A percentile compares a stretch with the other conserved stretches of the same genome.
These are phyloP conservation scores for Ogataea saltuana DNA, from an alignment of 805 yeast genomes.

Conservation along the genomic window DNA sequence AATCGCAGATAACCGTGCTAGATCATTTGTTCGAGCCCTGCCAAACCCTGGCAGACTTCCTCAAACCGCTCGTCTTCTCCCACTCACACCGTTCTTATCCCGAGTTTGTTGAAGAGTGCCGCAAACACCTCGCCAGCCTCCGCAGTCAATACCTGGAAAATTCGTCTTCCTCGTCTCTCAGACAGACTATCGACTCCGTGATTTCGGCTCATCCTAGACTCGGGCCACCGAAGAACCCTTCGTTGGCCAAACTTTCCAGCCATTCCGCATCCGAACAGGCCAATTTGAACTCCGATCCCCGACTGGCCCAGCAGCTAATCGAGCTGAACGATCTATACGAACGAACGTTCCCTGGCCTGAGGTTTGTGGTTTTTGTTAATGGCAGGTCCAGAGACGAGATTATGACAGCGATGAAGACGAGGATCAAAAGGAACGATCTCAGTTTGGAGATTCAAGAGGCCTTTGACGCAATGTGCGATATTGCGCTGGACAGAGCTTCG, in stretches of 20 bases:
- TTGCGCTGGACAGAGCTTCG: constrained; percentile 72
- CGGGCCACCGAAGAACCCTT: constrained; percentile 56
- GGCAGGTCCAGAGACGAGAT: constrained; percentile 70
- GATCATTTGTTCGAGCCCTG: constrained; percentile 70
- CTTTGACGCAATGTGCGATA: constrained; percentile 87
- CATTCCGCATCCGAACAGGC: constrained; percentile 76
- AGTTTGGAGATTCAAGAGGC: constrained; percentile 62
- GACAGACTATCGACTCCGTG: constrained; percentile 41
- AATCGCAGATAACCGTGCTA: constrained; percentile 42
- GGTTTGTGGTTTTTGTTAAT: constrained; percentile 87
- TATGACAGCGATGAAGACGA: constrained; percentile 57
- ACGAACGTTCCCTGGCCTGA: constrained; percentile 56
- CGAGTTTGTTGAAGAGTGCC: constrained; percentile 27
- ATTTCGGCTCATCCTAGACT: constrained; percentile 91
- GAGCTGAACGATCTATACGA: constrained; percentile 54
- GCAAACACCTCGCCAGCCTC: constrained; percentile 10
- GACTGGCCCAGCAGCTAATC: constrained; percentile 51
- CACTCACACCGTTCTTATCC: constrained; percentile 26
- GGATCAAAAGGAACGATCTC: constrained; percentile 60
- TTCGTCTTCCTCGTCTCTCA: constrained; percentile 1
- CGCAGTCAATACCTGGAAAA: constrained; percentile 1
- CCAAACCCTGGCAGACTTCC: constrained; percentile 41
- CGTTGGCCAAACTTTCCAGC: constrained; percentile 45
- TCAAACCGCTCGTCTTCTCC: constrained; percentile 33
- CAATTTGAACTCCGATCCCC: constrained; percentile 52